phyloP scores from a whole-genome alignment of 2,329 filamentous ascomycete species.

The Pseudogymnoascus sp. region DNA sequence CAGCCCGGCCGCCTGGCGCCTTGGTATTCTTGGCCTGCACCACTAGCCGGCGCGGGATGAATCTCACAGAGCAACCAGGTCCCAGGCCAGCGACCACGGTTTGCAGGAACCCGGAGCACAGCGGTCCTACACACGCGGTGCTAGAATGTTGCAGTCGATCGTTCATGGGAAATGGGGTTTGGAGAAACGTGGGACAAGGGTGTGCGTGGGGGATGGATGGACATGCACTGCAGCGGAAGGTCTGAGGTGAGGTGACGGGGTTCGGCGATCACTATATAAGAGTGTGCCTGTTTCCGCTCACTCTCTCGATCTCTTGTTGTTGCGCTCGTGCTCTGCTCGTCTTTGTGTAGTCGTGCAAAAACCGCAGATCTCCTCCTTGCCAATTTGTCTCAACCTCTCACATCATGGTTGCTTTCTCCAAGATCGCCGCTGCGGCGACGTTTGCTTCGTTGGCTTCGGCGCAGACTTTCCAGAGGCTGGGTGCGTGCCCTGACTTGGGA shows the following conservation, averaged over 20 bases:
- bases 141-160: not conserved
- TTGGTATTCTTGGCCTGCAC: not conserved
- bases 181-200: not conserved
- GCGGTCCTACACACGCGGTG: not conserved
- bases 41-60: not conserved
- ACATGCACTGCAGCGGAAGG: too few species aligned
- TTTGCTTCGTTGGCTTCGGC: slow-evolving; percentile 37
- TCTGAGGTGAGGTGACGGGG: not conserved
- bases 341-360: slow-evolving; percentile 1
- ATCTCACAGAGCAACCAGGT: not conserved
- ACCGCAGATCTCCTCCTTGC: not conserved
- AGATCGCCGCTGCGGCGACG: slow-evolving; percentile 27
- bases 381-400: slow-evolving; percentile 12
- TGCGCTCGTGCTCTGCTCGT: not conserved
- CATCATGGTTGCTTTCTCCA: slow-evolving; percentile 23
- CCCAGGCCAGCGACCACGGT: not conserved
- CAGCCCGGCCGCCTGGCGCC: not conserved
- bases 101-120: not conserved
- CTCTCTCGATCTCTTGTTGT: too few species aligned
- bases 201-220: not conserved
- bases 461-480: slow-evolving; percentile 53
- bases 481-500: slow-evolving; percentile 50
- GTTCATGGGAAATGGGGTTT: not conserved
- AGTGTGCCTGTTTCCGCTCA: not conserved
- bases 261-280: slow-evolving; percentile 2